Evolutionary conservation across 148 eudicot species (phyloP).

Genomic region (Bassia scoparia): DNA sequence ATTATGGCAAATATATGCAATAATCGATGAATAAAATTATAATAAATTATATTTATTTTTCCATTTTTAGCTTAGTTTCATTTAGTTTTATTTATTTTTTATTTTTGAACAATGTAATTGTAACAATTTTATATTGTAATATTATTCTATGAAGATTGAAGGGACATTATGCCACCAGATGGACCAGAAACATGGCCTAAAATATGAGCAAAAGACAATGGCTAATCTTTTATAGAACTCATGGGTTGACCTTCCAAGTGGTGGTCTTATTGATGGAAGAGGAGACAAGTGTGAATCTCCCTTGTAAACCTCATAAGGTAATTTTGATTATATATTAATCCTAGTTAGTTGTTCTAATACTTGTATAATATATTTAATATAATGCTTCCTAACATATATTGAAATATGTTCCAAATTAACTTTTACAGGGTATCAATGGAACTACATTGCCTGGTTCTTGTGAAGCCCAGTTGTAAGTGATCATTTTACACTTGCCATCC

Average conservation of each 20-base stretch:
- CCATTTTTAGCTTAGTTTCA: too few relatives aligned
- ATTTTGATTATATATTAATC: not conserved
- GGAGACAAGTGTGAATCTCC: slow-evolving; percentile 89
- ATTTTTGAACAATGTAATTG: not conserved
- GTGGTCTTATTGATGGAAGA: slow-evolving; percentile 76
- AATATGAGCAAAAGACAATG: slow-evolving; percentile 63
- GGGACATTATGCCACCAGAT: slow-evolving; percentile 79
- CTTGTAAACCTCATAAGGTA: slow-evolving; percentile 96
- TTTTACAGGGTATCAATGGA: slow-evolving; percentile 62
- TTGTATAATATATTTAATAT: too few relatives aligned
- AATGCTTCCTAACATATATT: not conserved
- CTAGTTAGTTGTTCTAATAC: too few relatives aligned
- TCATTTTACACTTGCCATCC: not conserved
- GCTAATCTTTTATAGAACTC: slow-evolving; percentile 65
- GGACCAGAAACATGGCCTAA: slow-evolving; percentile 73
- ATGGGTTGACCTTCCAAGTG: slow-evolving; percentile 65
- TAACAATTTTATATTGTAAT: slow-evolving; percentile 36
- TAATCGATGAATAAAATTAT: too few relatives aligned
- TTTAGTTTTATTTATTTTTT: not conserved
- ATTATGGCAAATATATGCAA: too few relatives aligned
- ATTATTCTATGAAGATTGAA: slow-evolving; percentile 45
- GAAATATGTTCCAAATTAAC: slow-evolving; percentile 17
- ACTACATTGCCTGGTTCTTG: slow-evolving; percentile 62
- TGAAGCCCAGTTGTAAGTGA: slow-evolving; percentile 92
- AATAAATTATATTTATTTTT: too few relatives aligned